Base-by-base conservation (phyloP, 176 grass and related monocot species). In the Tillandsia fasciculata region DNA sequence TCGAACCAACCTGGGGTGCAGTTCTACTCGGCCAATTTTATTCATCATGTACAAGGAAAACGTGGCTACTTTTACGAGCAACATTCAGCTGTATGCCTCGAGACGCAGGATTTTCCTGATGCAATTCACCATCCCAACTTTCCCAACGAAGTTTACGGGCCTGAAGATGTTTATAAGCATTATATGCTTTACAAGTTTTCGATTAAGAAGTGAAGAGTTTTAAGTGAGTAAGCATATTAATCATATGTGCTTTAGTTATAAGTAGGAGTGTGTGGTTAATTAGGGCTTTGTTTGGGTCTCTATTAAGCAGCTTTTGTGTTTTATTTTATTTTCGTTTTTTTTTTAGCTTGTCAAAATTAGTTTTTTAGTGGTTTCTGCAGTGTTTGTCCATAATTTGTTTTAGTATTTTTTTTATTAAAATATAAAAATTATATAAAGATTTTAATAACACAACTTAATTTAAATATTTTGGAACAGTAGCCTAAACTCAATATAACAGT, bases 181-280 rank as follows among this genome's bases (percentile, higher is more conserved):
- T 78, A 85, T 66, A 96, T 91, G 91, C 51, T 91, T 69, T 96
- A 88, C 78, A 91, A 96, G 79, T 96, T 91, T 80, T 86, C 91
- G 0, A 1, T 75, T 49, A 51, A 76, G 69, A 56, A 79, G 1
- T 67, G 58, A 83, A 83, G 56, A 61, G 22, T 61, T 61, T 9
- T 9, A n/a, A 20, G n/a, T 18, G 56, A 61, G 2, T 61, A 2
- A 10, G 22, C 15, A 2, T 23, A 9, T 53, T 53, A 12, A 13
- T 56, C 20, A 20, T n/a, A 56, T 56, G 52, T 56, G 11, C 52
- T 56, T 56, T 9, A 9, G 9, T n/a, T 61, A 20, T 15, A 23
- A 20, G 56, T 15, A 23, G 22, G 22, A 18, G 8, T 57, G 13
- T 57, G 53, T 24, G 33, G 33, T 42, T 7, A 42, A 42, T 42